These are phyloP conservation scores for Fusarium abutilonis DNA, from an alignment of 2,329 filamentous ascomycete genomes.

Conservation along the genomic window DNA sequence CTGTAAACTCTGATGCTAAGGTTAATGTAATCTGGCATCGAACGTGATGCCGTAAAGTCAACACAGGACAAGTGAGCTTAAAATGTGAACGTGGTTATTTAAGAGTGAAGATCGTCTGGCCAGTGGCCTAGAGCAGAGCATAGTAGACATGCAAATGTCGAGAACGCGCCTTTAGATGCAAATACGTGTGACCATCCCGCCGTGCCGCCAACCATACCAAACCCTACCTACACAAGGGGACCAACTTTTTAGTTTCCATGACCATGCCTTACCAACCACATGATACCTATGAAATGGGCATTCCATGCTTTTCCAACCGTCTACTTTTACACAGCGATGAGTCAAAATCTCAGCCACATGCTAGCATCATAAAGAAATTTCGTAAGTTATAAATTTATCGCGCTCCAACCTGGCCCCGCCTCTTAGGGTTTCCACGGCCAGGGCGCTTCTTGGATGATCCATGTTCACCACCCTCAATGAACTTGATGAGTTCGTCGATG, in stretches of 20 bases:
- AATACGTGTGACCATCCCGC: conserved; percentile 33
- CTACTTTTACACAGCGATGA: conserved; percentile 40
- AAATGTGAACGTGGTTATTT: conserved; percentile 31
- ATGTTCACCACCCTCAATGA: conserved; percentile 82
- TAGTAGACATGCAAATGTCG: conserved; percentile 39
- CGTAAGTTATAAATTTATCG: conserved; percentile 30
- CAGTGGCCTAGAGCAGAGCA: conserved; percentile 28
- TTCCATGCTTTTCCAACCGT: conserved; percentile 28
- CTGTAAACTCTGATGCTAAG: too few relatives aligned
- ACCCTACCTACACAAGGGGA: conserved; percentile 19
- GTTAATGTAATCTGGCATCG: too few relatives aligned
- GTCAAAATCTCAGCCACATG: conserved; percentile 26
- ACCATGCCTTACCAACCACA: conserved; percentile 20
- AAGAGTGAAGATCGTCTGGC: conserved; percentile 46
- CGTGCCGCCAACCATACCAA: conserved; percentile 29
- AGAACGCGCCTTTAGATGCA: conserved; percentile 43
- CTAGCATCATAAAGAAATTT: conserved; percentile 27
- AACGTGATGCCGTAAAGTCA: too few relatives aligned
- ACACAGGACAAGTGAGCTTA: background rate
- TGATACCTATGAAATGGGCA: conserved; percentile 30
- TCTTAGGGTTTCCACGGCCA: conserved; percentile 65
- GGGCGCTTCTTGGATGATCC: conserved; percentile 67
- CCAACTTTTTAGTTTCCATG: conserved; percentile 9
- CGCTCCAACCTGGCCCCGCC: conserved; percentile 53
- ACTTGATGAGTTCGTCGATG: conserved; percentile 92